Conservation (phyloP, 441 rosid species). For the Euphorbia schlechtendalii region DNA sequence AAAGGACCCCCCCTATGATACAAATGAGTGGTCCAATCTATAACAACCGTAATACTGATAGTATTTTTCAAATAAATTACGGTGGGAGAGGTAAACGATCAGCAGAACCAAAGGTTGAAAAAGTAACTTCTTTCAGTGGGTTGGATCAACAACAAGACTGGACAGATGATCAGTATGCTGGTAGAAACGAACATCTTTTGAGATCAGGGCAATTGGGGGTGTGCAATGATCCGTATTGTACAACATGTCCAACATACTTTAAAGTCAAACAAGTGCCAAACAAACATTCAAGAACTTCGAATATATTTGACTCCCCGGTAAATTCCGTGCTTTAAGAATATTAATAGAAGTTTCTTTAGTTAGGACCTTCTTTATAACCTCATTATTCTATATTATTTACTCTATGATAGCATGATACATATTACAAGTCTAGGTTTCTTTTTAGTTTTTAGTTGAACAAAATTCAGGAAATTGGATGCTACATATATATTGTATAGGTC, state of each 20-base stretch:
- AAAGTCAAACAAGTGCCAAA: slow-evolving; percentile 32
- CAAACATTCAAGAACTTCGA: slow-evolving; percentile 34
- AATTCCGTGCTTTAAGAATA: not conserved
- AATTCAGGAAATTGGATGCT: not conserved
- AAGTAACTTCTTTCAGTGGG: slow-evolving; percentile 41
- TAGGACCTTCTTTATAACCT: slow-evolving; percentile 5
- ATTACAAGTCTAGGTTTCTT: not conserved
- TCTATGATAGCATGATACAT: not conserved
- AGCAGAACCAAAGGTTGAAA: slow-evolving; percentile 32
- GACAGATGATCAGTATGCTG: slow-evolving; percentile 29
- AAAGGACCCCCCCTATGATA: slow-evolving; percentile 34
- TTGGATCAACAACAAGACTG: slow-evolving; percentile 37
- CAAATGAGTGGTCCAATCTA: slow-evolving; percentile 77
- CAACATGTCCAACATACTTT: slow-evolving; percentile 73
- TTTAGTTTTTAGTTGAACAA: not conserved
- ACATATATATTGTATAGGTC: not conserved
- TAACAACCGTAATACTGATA: slow-evolving; percentile 32
- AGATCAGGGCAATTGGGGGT: slow-evolving; percentile 78
- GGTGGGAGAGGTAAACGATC: slow-evolving; percentile 20
- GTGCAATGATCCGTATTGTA: slow-evolving; percentile 94
- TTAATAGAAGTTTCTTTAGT: not conserved
- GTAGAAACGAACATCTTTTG: slow-evolving; percentile 55
- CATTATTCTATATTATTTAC: not conserved
- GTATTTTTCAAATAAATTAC: slow-evolving; percentile 19
- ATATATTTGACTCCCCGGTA: slow-evolving; percentile 54